A percentile compares a stretch with the other conserved stretches of the same genome.
phyloP scores from a whole-genome alignment of 768 basidiomycete genomes.

The Leccinum boreale region DNA sequence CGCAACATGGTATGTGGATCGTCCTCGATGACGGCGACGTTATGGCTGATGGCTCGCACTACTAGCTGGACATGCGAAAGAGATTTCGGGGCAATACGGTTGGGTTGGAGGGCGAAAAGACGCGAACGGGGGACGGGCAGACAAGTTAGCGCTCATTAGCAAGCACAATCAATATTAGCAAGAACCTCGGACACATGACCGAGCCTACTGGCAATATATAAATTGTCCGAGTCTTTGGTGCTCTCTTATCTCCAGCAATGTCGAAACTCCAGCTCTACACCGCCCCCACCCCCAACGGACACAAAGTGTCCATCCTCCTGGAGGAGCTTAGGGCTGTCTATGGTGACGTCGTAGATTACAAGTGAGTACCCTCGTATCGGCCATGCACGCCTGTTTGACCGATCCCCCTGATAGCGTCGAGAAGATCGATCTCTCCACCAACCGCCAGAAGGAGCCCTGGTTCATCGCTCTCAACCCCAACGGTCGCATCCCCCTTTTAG shows the following conservation, averaged over 20 bases:
- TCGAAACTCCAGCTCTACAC: slow-evolving; percentile 34
- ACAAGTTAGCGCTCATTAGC: background rate
- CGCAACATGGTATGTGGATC: slow-evolving; percentile 68
- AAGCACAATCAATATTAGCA: slow-evolving; percentile 16
- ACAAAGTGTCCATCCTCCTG: slow-evolving; percentile 47
- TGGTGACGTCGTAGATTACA: slow-evolving; percentile 44
- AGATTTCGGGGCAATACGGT: slow-evolving; percentile 73
- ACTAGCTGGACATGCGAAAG: slow-evolving; percentile 80
- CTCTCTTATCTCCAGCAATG: slow-evolving; percentile 10
- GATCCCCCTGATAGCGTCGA: slow-evolving; percentile 36
- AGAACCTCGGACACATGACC: slow-evolving; percentile 14
- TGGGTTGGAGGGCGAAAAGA: slow-evolving; percentile 39
- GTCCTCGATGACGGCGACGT: background rate
- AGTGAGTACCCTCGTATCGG: slow-evolving; percentile 31
- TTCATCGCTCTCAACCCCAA: slow-evolving; percentile 75
- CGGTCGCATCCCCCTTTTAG: slow-evolving; percentile 66
- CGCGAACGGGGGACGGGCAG: background rate
- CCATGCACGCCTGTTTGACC: background rate
- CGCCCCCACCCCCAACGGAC: slow-evolving; percentile 57
- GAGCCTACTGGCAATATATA: slow-evolving; percentile 12
- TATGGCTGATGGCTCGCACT: background rate
- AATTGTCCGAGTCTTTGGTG: background rate
- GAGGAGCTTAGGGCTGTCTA: slow-evolving; percentile 63
- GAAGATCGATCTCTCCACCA: slow-evolving; percentile 55
- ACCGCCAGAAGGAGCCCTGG: slow-evolving; percentile 80